phyloP scores from a whole-genome alignment of 768 basidiomycete genomes.

The Roridomyces roridus region DNA sequence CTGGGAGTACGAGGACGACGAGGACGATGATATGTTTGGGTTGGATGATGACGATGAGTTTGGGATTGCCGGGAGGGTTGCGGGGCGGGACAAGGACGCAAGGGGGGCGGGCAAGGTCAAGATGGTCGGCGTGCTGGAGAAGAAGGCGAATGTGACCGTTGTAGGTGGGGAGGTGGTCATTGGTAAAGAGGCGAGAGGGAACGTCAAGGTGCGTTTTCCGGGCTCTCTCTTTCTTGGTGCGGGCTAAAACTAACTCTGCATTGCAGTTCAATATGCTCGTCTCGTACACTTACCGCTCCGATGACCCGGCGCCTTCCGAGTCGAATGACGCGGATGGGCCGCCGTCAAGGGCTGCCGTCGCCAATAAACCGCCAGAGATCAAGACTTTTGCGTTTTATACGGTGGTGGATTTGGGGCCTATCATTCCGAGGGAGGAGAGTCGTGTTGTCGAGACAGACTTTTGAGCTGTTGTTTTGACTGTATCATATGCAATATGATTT shows the following conservation, averaged over 20 bases:
- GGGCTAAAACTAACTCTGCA: not conserved
- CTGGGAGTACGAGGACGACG: slow-evolving; percentile 98
- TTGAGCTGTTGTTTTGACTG: too few species aligned
- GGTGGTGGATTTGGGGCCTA: slow-evolving; percentile 77
- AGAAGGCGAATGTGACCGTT: slow-evolving; percentile 86
- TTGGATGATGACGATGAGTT: slow-evolving; percentile 76
- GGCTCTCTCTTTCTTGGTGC: too few species aligned
- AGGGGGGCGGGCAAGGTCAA: slow-evolving; percentile 48
- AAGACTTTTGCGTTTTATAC: slow-evolving; percentile 93
- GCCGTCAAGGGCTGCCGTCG: slow-evolving; percentile 42
- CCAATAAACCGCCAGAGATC: slow-evolving; percentile 63
- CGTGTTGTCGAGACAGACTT: slow-evolving; percentile 34
- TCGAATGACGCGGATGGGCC: slow-evolving; percentile 51
- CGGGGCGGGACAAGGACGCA: slow-evolving; percentile 40
- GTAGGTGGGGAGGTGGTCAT: slow-evolving; percentile 91
- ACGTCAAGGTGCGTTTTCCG: slow-evolving; percentile 68
- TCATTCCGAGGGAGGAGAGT: slow-evolving; percentile 65
- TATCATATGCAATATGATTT: too few species aligned
- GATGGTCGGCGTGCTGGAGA: slow-evolving; percentile 84
- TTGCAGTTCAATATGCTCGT: slow-evolving; percentile 92
- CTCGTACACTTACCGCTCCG: slow-evolving; percentile 91
- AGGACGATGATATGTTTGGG: slow-evolving; percentile 90
- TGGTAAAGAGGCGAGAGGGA: slow-evolving; percentile 77
- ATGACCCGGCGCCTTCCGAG: slow-evolving; percentile 77
- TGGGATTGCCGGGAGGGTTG: slow-evolving; percentile 49